A percentile compares a stretch with the other conserved stretches of the same genome.
Evolutionary conservation across 2,329 filamentous ascomycete genomes (phyloP).

Genomic region (Dactylellina leptospora): DNA sequence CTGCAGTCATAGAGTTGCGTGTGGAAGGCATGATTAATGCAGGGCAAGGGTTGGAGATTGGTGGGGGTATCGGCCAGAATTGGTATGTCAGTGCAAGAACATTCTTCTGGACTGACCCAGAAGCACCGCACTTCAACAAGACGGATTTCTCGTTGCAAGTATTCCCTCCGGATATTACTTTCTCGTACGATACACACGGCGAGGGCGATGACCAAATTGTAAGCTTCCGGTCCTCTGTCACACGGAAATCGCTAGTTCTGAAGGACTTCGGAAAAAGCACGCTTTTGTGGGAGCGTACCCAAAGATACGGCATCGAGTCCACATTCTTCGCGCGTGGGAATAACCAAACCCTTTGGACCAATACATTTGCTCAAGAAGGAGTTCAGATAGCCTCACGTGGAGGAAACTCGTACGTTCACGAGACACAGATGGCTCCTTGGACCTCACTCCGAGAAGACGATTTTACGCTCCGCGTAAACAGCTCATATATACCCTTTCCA

Average conservation of each 20-base stretch:
- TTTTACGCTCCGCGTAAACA: slow-evolving; percentile 25
- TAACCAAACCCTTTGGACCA: slow-evolving; percentile 34
- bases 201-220: slow-evolving; percentile 1
- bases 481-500: slow-evolving; percentile 17
- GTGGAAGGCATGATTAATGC: slow-evolving; percentile 28
- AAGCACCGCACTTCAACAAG: slow-evolving; percentile 64
- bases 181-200: slow-evolving; percentile 13
- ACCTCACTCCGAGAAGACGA: slow-evolving; percentile 1
- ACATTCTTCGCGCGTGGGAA: slow-evolving; percentile 31
- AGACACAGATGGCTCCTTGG: background rate
- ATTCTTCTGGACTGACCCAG: slow-evolving; percentile 75
- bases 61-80: slow-evolving; percentile 66
- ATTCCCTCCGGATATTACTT: slow-evolving; percentile 4
- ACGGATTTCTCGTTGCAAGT: slow-evolving; percentile 10
- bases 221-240: slow-evolving; percentile 21
- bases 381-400: background rate
- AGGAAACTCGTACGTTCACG: background rate
- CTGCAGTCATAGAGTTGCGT: slow-evolving; percentile 21
- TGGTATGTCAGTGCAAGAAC: slow-evolving; percentile 83
- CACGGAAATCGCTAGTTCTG: slow-evolving; percentile 2
- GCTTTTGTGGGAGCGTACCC: slow-evolving; percentile 9
- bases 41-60: slow-evolving; percentile 12
- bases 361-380: slow-evolving; percentile 15
- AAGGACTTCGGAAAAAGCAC: background rate
- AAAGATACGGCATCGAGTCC: slow-evolving; percentile 31